Base-by-base conservation (phyloP, 2,329 filamentous ascomycete genomes). In the Diaporthe eres region DNA sequence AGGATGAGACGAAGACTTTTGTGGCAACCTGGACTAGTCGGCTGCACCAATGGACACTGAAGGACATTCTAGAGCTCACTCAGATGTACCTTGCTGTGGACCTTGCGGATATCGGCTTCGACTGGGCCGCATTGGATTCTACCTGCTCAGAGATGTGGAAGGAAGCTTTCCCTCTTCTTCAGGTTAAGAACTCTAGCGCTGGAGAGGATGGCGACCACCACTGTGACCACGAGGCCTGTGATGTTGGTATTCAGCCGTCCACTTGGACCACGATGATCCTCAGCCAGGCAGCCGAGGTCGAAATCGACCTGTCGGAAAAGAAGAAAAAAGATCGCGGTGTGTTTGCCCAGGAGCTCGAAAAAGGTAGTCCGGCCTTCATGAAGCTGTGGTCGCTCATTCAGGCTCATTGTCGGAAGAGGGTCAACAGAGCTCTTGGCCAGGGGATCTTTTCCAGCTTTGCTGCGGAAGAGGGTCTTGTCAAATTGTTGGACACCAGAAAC, bases 31-130 rank as follows among this genome's bases (percentile, higher is more conserved):
- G 72, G 72, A 67, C 49, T 7, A 68, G 61, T 39, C 61, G 72
- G 44, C 61, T 74, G 37, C 60, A 55, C 2, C 49, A 25, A 61
- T 74, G 72, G 72, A 74, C 44, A 9, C 49, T 67, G 19, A 44
- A 22, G 15, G 61, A 53, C 25, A 67, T 74, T 49, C 51, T 74
- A 7, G 72, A 74, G 39, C 61, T 74, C n/a, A 68, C 49, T 17
- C 72, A 74, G 72, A 67, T 74, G 17, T 74, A 74, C 31, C 44
- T 67, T 10, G 61, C 72, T 2, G 72, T 74, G 34, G 72, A 74
- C 19, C 34, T 74, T 19, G 61, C 61, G 49, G 72, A 70, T n/a
- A 28, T 74, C n/a, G 60, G 39, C 3, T 74, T 74, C 39, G 37
- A 74, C 51, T 70, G 61, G 72, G 49, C 61, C 9, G 42, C 51